Conservation (phyloP, 352 stramenopile genomes). For the Globisporangium iwayamae region DNA sequence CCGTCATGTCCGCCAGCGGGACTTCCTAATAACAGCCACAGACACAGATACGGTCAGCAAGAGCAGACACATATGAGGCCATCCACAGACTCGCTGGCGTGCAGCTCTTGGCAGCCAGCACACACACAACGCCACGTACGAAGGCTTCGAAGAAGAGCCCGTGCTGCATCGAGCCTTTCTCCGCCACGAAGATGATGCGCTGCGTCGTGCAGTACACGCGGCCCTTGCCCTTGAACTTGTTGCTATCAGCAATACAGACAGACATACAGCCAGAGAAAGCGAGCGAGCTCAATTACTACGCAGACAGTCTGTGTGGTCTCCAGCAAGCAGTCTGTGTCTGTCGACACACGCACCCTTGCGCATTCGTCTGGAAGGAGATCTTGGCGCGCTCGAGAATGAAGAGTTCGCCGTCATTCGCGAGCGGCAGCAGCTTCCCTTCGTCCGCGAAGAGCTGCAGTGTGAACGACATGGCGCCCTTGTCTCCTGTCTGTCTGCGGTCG, state of each 20-base stretch:
- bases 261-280: background rate
- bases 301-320: too few species aligned
- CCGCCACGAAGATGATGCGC: conserved; percentile 80
- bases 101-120: background rate
- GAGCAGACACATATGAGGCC: background rate
- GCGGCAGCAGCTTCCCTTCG: conserved; percentile 68
- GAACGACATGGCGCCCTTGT: conserved; percentile 51
- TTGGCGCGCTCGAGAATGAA: conserved; percentile 81
- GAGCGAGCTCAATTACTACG: background rate
- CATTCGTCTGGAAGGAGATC: conserved; percentile 75
- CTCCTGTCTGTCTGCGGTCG: too few species aligned
- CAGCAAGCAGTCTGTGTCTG: too few species aligned
- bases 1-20: conserved; percentile 66
- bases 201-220: conserved; percentile 85
- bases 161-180: conserved; percentile 64
- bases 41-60: background rate
- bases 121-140: conserved; percentile 25
- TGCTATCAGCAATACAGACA: conserved; percentile 15
- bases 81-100: too few species aligned
- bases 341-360: conserved; percentile 35
- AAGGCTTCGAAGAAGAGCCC: conserved; percentile 70
- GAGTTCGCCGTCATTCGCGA: conserved; percentile 76
- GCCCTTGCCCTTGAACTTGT: conserved; percentile 71
- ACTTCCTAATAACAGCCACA: conserved; percentile 44
- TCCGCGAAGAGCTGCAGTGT: conserved; percentile 66